Base-by-base conservation (phyloP, 331 rosid species). In the Malus hybrid region DNA sequence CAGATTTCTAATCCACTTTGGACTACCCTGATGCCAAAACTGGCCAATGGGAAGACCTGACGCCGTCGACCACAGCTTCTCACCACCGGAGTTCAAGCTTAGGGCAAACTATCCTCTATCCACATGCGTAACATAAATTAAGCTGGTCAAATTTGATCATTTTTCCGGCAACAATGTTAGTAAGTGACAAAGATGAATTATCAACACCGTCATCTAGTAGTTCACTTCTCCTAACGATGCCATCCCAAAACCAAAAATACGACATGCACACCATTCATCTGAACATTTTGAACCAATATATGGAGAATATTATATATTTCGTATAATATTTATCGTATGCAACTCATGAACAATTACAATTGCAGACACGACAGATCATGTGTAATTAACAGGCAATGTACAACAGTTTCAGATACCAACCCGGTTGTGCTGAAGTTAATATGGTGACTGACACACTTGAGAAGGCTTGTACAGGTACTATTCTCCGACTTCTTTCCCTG, bases 291-390 rank as follows among this genome's bases (percentile, higher is more conserved):
- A 82, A 78, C 80, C 58, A 77, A 75, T 80, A 67, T 34, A 74
- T 13, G 80, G 52, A 74, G 68, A 39, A 69, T 19, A 57, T 44
- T 75, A 60, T 80, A 77, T 82, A 39, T 81, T 80, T 77, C 78
- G 72, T 89, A 77, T 73, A 63, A 64, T 58, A 68, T 57, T 62
- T 72, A 74, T 70, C 3, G 82, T 83, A 82, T 76, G 78, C 78
- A 81, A 77, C 81, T 79, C 81, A 70, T 66, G 60, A 78, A 73
- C 79, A 87, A 78, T 87, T 88, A 87, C 89, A 92, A 67, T 84
- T 82, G 83, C 50, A 71, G 72, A 77, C 58, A 73, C 46, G 83
- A 79, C 80, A 72, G 81, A 80, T 75, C 72, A 63, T 57, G 66
- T 63, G 71, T 78, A 79, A 77, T 76, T 77, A 79, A 81, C 74